Percentiles rank a stretch among this genome's conserved stretches.
Conservation (phyloP, 176 grass and related monocot genomes). For the Rhipidocladum racemiflorum region DNA sequence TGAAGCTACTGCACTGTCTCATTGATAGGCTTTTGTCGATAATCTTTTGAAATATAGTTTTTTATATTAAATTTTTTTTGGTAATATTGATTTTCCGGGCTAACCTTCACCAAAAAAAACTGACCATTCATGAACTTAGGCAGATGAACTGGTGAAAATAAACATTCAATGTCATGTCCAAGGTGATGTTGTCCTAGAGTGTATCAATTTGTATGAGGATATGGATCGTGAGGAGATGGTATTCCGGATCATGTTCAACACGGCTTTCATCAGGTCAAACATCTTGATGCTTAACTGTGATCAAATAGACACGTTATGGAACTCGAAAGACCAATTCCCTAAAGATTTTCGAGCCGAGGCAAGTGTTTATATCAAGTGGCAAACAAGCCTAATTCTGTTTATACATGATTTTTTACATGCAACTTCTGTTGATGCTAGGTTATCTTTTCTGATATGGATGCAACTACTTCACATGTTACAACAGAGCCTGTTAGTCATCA, state of each 20-base stretch:
- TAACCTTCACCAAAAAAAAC: neutral
- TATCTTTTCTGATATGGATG: conserved; percentile 86
- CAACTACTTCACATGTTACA: conserved; percentile 54
- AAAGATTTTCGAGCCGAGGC: conserved; percentile 81
- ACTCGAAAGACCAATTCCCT: conserved; percentile 59
- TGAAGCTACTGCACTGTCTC: neutral
- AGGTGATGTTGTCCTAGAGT: conserved; percentile 92
- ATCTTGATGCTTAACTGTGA: conserved; percentile 80
- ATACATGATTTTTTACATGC: conserved; percentile 32
- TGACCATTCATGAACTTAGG: conserved; percentile 55
- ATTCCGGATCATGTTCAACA: conserved; percentile 86
- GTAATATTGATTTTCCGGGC: neutral
- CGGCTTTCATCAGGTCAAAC: conserved; percentile 83
- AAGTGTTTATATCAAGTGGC: conserved; percentile 33
- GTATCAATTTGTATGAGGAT: conserved; percentile 66
- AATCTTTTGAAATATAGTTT: conserved; percentile 12
- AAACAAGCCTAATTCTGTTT: conserved; percentile 29
- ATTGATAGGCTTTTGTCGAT: neutral
- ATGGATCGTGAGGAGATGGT: conserved; percentile 77
- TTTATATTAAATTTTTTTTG: too few relatives aligned
- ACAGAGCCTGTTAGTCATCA: conserved; percentile 54
- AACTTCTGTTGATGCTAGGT: conserved; percentile 61
- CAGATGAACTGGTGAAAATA: conserved; percentile 82
- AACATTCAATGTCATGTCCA: conserved; percentile 79
- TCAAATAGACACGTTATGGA: conserved; percentile 78